phyloP scores from a whole-genome alignment of 371 early-diverging fungal species.

The Apophysomyces sp. region DNA sequence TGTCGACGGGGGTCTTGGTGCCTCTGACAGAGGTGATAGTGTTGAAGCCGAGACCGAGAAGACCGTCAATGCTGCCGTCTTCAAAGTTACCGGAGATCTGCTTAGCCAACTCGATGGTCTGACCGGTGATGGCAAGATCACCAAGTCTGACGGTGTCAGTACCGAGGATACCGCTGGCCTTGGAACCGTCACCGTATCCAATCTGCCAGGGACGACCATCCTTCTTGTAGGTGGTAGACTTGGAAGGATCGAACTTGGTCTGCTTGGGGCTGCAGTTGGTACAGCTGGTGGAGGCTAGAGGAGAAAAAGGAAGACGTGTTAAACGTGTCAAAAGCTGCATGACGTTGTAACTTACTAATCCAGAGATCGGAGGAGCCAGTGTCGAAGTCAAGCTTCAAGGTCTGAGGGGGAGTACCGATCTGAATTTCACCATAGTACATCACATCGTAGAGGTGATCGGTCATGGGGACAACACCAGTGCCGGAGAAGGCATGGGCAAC shows the following conservation, averaged over 20 bases:
- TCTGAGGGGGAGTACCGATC: slow-evolving; percentile 69
- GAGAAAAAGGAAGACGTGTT: too few species aligned
- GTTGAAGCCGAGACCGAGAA: slow-evolving; percentile 42
- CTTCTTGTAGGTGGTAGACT: slow-evolving; percentile 25
- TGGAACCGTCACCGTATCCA: slow-evolving; percentile 45
- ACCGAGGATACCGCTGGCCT: slow-evolving; percentile 33
- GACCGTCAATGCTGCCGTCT: slow-evolving; percentile 40
- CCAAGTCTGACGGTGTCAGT: slow-evolving; percentile 40
- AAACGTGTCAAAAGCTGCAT: too few species aligned
- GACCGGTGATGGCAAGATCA: slow-evolving; percentile 36
- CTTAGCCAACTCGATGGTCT: slow-evolving; percentile 37
- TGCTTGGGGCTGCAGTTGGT: slow-evolving; percentile 4
- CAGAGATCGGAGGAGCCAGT: slow-evolving; percentile 73
- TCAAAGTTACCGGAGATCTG: slow-evolving; percentile 28
- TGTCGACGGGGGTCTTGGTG: slow-evolving; percentile 40
- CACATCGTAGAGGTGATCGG: slow-evolving; percentile 17
- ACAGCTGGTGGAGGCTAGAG: slow-evolving; percentile 17
- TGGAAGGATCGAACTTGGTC: slow-evolving; percentile 17
- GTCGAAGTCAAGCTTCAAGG: slow-evolving; percentile 68
- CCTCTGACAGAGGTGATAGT: slow-evolving; percentile 34
- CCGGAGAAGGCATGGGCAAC: background rate
- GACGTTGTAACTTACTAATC: slow-evolving; percentile 35
- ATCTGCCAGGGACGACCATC: slow-evolving; percentile 36
- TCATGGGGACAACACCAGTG: slow-evolving; percentile 17
- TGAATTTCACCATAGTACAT: slow-evolving; percentile 59